These are phyloP conservation scores for Quercus berberidifolia DNA, from an alignment of 306 rosid species.

Conservation along the genomic window DNA sequence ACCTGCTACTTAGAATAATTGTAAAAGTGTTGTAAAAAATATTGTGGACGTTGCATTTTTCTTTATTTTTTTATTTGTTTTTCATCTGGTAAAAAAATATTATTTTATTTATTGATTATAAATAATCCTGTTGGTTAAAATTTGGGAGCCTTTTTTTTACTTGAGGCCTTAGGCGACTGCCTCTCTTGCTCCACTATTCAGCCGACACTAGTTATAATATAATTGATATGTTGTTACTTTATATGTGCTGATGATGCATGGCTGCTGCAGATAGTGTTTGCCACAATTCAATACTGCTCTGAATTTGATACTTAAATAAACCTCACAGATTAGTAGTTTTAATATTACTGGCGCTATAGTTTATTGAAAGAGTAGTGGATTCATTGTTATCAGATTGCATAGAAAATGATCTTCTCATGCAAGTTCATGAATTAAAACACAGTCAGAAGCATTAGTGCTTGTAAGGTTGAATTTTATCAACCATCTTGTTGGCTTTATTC, in stretches of 20 bases:
- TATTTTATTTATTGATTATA: too few relatives aligned
- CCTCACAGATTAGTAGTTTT: neutral
- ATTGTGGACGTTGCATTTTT: too few relatives aligned
- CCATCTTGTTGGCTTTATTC: too few relatives aligned
- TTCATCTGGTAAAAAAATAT: too few relatives aligned
- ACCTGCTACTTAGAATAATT: too few relatives aligned
- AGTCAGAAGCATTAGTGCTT: neutral
- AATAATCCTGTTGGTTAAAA: too few relatives aligned
- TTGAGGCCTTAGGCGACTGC: too few relatives aligned
- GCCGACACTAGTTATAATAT: neutral
- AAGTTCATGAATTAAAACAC: conserved; percentile 12
- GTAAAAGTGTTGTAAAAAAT: too few relatives aligned
- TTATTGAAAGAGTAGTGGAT: conserved; percentile 10
- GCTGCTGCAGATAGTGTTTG: neutral
- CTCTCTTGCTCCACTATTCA: too few relatives aligned
- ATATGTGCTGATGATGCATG: neutral
- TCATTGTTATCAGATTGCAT: conserved; percentile 11
- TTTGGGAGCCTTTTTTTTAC: too few relatives aligned
- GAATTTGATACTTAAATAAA: neutral
- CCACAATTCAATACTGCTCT: neutral
- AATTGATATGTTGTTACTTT: neutral
- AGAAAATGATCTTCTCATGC: neutral
- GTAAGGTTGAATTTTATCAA: too few relatives aligned
- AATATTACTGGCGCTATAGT: neutral
- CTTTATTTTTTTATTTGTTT: too few relatives aligned